Base-by-base conservation (phyloP, 176 grass and related monocot genomes). In the Chloris gayana region DNA sequence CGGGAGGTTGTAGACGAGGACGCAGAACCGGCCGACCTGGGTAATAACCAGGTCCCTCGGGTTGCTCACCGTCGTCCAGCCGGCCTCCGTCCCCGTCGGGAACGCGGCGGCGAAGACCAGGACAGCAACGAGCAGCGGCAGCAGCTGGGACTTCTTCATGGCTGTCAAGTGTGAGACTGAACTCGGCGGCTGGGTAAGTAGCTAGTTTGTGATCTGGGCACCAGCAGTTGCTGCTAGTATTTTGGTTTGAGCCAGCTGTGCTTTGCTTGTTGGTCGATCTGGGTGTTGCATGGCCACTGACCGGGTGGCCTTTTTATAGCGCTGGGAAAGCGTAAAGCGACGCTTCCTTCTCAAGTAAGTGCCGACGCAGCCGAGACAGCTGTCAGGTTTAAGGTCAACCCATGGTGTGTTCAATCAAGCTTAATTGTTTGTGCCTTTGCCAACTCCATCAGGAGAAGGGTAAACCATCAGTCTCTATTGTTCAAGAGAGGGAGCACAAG, bases 21-120 rank as follows among this genome's bases (percentile, higher is more conserved):
- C 73, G 63, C 66, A 37, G 73, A 87, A 87, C 24, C n/a, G 38
- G 6, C 34, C 85, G 9, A 77, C 74, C 79, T 83, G 57, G 39
- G 31, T 17, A 33, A 78, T 10, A 65, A 87, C 5, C 33, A 22
- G 45, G 10, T 6, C 10, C 73, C 31, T 45, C 24, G 73, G 65
- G 65, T 77, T 75, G 18, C 0, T 14, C 9, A 87, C 76, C 78
- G 72, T 42, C 85, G 19, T 75, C 78, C 79, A 87, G 18, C 33
- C 35, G 14, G 65, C 73, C 56, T 63, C 73, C 33, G 64, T 26
- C 13, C 31, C 38, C 31, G 65, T n/a, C 18, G 78, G 72, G 32
- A 82, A n/a, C 56, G 26, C 45, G 0, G 14, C 13, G 8, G 45
- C 72, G 8, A 31, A 44, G 30, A 50, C 39, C 27, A 31, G 7